A percentile compares a stretch with the other conserved stretches of the same genome.
Evolutionary conservation across 78 protist species (phyloP).

Genomic region (Tieghemostelium lacteum): DNA sequence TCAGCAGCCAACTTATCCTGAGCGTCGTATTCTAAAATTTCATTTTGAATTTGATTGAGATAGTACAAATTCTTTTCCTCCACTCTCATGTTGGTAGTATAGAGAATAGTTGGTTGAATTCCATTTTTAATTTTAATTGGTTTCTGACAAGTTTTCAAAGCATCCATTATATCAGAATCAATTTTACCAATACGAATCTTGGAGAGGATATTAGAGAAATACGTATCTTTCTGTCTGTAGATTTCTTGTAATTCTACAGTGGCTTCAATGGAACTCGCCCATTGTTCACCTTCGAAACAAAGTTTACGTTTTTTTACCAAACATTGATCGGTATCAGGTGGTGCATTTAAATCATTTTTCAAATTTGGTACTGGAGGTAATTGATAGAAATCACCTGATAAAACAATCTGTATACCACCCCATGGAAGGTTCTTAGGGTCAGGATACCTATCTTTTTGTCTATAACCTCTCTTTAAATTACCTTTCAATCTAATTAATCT

Average conservation of each 20-base stretch:
- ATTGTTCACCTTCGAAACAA: conserved; percentile 57
- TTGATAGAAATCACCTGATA: conserved; percentile 90
- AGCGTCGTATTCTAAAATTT: conserved; percentile 14
- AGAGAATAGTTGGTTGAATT: conserved; percentile 48
- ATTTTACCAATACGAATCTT: conserved; percentile 30
- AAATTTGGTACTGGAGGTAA: conserved; percentile 88
- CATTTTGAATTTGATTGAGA: neutral
- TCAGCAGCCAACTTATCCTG: conserved; percentile 17
- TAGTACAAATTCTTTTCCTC: conserved; percentile 32
- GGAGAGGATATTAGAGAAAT: conserved; percentile 7
- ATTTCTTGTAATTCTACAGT: conserved; percentile 29
- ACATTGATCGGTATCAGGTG: neutral
- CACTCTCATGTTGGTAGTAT: conserved; percentile 31
- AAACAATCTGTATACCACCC: conserved; percentile 89
- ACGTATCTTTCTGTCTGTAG: conserved; percentile 42
- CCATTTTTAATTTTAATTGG: conserved; percentile 19
- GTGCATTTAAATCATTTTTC: neutral
- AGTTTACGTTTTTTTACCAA: conserved; percentile 20
- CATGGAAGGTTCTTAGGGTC: conserved; percentile 63
- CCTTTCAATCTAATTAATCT: conserved; percentile 22
- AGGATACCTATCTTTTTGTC: neutral
- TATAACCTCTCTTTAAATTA: conserved; percentile 2
- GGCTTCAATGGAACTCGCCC: conserved; percentile 27
- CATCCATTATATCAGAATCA: neutral
- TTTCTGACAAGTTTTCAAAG: neutral